phyloP scores from a whole-genome alignment of 768 basidiomycete species.

The Heimioporus sp. region DNA sequence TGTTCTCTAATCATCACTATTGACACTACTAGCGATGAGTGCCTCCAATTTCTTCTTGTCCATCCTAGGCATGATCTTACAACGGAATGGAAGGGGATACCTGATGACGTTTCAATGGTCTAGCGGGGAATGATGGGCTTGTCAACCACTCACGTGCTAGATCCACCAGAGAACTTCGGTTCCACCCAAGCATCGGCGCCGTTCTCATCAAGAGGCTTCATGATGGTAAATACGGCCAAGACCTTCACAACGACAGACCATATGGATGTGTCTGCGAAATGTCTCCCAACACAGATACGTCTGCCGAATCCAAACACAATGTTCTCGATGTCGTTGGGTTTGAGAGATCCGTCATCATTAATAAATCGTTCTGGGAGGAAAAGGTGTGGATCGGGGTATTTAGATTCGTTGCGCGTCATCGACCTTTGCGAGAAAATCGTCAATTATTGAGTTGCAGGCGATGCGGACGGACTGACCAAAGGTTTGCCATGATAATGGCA shows the following conservation, averaged over 20 bases:
- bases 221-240: conserved; percentile 4
- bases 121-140: not conserved
- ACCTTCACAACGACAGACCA: conserved; percentile 1
- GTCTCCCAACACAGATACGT: conserved; percentile 19
- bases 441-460: not conserved
- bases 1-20: too few species aligned
- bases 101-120: not conserved
- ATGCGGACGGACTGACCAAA: not conserved
- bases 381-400: not conserved
- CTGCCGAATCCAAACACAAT: conserved; percentile 24
- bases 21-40: not conserved
- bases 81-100: conserved; percentile 4
- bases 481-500: not conserved
- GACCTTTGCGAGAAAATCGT: not conserved
- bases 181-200: conserved; percentile 6
- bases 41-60: not conserved
- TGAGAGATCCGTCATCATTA: not conserved
- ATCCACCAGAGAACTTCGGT: conserved; percentile 4
- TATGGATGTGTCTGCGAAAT: conserved; percentile 14
- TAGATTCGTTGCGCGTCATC: conserved; percentile 6
- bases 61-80: conserved; percentile 2
- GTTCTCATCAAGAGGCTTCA: not conserved
- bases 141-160: conserved; percentile 1
- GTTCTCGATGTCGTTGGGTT: not conserved
- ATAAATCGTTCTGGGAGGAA: conserved; percentile 10